These are phyloP conservation scores for Cinchona pubescens DNA, from an alignment of 257 asterid genomes.

Conservation along the genomic window DNA sequence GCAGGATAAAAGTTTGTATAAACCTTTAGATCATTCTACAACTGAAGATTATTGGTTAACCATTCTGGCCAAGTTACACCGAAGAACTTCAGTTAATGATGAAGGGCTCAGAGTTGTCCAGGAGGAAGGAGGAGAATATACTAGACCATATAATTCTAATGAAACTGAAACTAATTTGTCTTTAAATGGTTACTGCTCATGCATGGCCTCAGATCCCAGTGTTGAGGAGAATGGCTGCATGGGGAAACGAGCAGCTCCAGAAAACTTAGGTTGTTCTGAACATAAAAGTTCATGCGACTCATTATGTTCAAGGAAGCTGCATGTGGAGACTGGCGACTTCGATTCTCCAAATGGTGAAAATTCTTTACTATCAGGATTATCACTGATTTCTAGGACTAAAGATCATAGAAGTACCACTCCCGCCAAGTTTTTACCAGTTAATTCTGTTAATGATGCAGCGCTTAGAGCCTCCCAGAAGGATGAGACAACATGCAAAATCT, in stretches of 20 bases:
- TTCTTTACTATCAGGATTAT: constrained; percentile 15
- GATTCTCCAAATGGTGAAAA: background rate
- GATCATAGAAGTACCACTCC: background rate
- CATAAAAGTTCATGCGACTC: constrained; percentile 1
- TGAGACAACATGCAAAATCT: constrained; percentile 7
- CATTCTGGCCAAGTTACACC: constrained; percentile 3
- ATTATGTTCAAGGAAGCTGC: constrained; percentile 1
- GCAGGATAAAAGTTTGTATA: constrained; percentile 13
- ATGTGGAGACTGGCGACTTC: background rate
- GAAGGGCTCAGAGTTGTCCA: constrained; percentile 23
- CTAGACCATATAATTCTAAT: background rate
- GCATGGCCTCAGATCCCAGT: background rate
- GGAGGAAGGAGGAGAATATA: constrained; percentile 16
- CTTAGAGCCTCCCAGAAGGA: constrained; percentile 21
- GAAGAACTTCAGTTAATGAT: constrained; percentile 27
- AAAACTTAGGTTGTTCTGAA: background rate
- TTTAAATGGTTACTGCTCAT: constrained; percentile 1
- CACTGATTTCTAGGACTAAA: background rate
- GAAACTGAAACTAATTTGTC: constrained; percentile 7
- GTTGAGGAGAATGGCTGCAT: constrained; percentile 3
- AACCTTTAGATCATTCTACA: background rate
- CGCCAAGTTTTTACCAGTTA: constrained; percentile 16
- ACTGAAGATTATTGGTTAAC: background rate
- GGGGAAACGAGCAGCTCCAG: background rate
- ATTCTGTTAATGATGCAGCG: constrained; percentile 28